These are phyloP conservation scores for Amanita phalloides DNA, from an alignment of 768 basidiomycete genomes.

Conservation along the genomic window DNA sequence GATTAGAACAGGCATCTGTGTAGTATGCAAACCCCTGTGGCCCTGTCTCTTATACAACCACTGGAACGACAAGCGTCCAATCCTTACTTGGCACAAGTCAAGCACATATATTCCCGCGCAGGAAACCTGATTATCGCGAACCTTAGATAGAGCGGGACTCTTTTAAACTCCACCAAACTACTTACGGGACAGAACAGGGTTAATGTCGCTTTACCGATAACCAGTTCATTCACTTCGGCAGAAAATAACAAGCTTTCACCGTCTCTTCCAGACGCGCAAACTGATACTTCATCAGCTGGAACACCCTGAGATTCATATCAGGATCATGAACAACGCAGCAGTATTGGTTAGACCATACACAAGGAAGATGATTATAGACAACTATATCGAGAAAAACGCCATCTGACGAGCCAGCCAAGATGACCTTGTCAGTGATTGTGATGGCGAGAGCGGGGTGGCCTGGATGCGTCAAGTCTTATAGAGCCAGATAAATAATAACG, in stretches of 20 bases:
- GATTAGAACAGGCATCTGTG: constrained; percentile 31
- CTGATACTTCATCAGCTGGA: constrained; percentile 46
- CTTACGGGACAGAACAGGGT: constrained; percentile 67
- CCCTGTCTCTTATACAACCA: constrained; percentile 40
- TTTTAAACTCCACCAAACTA: background rate
- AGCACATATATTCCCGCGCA: constrained; percentile 58
- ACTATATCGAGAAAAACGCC: constrained; percentile 49
- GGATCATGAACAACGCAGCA: background rate
- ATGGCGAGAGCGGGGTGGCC: constrained; percentile 64
- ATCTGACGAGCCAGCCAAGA: constrained; percentile 49
- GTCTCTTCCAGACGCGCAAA: constrained; percentile 54
- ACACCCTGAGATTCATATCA: constrained; percentile 34
- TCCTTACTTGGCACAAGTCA: constrained; percentile 55
- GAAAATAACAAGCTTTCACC: constrained; percentile 51
- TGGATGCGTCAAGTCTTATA: constrained; percentile 45
- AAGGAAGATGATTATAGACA: constrained; percentile 60
- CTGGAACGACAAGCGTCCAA: constrained; percentile 57
- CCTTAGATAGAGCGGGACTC: background rate
- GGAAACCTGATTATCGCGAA: constrained; percentile 39
- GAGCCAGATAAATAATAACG: background rate
- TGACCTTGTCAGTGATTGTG: constrained; percentile 33
- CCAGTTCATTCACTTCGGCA: constrained; percentile 27
- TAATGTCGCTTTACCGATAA: constrained; percentile 47
- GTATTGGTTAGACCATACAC: constrained; percentile 38
- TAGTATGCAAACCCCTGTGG: constrained; percentile 14